phyloP scores from a whole-genome alignment of 2,329 filamentous ascomycete genomes.

The Fusarium haematococcum region DNA sequence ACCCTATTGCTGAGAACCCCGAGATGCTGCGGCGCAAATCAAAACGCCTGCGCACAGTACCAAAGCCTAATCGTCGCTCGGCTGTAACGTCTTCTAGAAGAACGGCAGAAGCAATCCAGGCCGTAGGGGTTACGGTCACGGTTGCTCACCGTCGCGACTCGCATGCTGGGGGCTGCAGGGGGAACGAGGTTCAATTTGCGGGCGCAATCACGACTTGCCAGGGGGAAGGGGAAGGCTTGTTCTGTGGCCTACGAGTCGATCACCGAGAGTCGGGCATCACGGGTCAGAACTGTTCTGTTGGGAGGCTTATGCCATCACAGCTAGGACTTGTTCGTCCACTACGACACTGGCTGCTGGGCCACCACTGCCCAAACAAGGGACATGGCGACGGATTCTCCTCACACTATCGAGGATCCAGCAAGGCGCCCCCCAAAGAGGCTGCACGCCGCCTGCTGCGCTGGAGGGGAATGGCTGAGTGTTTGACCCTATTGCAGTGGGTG shows the following conservation, averaged over 20 bases:
- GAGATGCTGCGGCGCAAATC: neutral
- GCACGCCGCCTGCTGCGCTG: constrained; percentile 7
- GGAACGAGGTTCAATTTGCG: constrained; percentile 36
- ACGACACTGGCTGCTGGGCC: constrained; percentile 6
- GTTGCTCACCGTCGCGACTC: neutral
- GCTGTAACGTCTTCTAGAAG: constrained; percentile 47
- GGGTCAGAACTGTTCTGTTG: neutral
- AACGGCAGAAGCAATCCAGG: constrained; percentile 45
- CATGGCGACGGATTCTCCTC: neutral
- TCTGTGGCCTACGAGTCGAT: constrained; percentile 20
- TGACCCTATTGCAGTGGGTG: neutral
- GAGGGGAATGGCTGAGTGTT: neutral
- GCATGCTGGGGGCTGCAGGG: constrained; percentile 28
- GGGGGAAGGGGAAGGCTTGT: constrained; percentile 11
- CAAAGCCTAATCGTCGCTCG: constrained; percentile 17
- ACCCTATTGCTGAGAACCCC: constrained; percentile 28
- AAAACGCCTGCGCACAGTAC: constrained; percentile 14
- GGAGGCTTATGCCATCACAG: constrained; percentile 19
- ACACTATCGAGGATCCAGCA: constrained; percentile 30
- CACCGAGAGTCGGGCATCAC: constrained; percentile 15
- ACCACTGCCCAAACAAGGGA: constrained; percentile 13
- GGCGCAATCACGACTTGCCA: constrained; percentile 31
- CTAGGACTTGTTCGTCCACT: constrained; percentile 15
- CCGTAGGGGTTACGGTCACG: constrained; percentile 1
- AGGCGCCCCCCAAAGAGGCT: constrained; percentile 23